phyloP scores from a whole-genome alignment of 1,284 basidiomycete genomes.

The Tilletiopsis washingtonensis region DNA sequence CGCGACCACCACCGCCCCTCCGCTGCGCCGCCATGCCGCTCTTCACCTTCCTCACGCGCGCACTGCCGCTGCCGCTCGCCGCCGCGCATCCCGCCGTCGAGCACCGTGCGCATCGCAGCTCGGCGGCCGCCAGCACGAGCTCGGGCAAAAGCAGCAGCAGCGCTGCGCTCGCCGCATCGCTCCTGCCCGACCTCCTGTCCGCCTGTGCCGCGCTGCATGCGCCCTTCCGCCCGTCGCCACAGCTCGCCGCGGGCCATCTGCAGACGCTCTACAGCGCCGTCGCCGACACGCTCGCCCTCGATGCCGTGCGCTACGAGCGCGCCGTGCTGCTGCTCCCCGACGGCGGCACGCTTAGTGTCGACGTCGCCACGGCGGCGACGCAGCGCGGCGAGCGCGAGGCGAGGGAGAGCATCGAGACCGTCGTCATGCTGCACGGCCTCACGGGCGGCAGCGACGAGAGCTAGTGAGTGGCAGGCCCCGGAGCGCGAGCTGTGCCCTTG shows the following conservation, averaged over 20 bases:
- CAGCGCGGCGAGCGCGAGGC: conserved; percentile 2
- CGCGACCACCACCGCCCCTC: no score
- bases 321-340: conserved; percentile 38
- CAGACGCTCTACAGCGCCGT: conserved; percentile 42
- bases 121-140: no score
- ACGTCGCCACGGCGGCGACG: conserved; percentile 12
- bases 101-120: no score
- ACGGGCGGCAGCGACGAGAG: conserved; percentile 43
- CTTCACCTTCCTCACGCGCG: no score
- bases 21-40: no score
- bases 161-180: no score
- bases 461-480: conserved; percentile 16
- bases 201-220: no score
- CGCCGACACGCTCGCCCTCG: conserved; percentile 25
- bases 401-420: conserved; percentile 21
- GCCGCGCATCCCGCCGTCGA: no score
- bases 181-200: no score
- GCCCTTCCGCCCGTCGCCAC: no score
- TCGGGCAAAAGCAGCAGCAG: no score
- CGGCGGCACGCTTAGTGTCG: conserved; percentile 38
- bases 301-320: conserved; percentile 36
- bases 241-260: conserved; percentile 36
- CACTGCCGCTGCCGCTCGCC: no score
- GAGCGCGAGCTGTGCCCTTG: neutral
- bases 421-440: conserved; percentile 41